phyloP scores from a whole-genome alignment of 768 basidiomycete genomes.

The Suillus plorans region DNA sequence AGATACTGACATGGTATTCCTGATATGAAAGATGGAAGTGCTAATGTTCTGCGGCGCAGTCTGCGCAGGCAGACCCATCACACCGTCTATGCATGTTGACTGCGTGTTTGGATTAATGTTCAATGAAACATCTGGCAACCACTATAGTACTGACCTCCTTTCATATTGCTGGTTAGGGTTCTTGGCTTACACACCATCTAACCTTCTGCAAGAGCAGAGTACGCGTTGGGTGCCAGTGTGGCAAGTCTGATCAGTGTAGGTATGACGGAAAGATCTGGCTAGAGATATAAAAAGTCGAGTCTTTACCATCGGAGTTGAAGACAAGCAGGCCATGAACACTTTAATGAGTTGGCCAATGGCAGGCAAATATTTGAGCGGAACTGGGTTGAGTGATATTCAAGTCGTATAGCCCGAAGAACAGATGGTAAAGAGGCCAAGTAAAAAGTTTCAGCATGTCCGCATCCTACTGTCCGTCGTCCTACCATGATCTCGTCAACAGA shows the following conservation, averaged over 20 bases:
- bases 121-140: background rate
- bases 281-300: background rate
- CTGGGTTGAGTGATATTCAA: background rate
- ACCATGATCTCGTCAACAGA: no score
- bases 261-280: background rate
- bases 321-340: background rate
- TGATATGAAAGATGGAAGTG: background rate
- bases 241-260: background rate
- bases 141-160: background rate
- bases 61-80: background rate
- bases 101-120: background rate
- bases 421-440: background rate
- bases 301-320: background rate
- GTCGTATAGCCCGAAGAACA: background rate
- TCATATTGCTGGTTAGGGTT: background rate
- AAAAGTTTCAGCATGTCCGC: no score
- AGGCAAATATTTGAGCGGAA: background rate
- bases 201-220: background rate
- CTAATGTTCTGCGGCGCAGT: background rate
- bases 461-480: no score
- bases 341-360: background rate
- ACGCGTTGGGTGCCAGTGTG: background rate
- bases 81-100: background rate
- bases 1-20: background rate
- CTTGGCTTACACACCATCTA: background rate